Evolutionary conservation across 352 stramenopile species (phyloP), one percentile per base, ranked within the genome.

Genomic region (Phytophthora lateralis): DNA sequence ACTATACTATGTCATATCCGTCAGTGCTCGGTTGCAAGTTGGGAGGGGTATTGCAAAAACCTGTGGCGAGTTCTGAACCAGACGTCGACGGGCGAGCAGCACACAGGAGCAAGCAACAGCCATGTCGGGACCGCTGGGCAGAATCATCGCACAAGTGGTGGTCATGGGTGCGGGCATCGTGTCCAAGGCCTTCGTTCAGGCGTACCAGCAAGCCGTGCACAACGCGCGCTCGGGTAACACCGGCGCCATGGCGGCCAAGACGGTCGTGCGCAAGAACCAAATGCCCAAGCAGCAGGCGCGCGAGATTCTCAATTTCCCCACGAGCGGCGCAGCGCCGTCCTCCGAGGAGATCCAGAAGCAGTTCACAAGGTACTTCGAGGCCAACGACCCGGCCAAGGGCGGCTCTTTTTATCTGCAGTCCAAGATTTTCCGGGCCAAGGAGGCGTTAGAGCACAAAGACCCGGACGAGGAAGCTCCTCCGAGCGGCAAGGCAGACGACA

Each of bases 331-430:
- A 15, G 39, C 24, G 27, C 85, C 80, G 7, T 79, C 68, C 1
- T 49, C 69, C 14, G 81, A 89, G 37, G 80, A 94, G 47, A 71
- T 94, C 34, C 51, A 91, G 48, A 93, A 96, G 73, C 86, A 94
- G 67, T 96, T 93, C 55, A 84, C 88, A 67, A 73, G 80, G 54
- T 93, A 94, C 58, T 96, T 95, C 44, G 84, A 97, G 61, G 80
- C 85, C 10, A 97, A 97, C 61, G 89, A 97, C 60, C 90, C 91
- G 10, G 74, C 77, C 41, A 97, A 96, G 60, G 91, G 90, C 30
- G 91, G 91, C 26, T 97, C 90, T 30, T 97, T 97, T 69, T 97
- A 97, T 66, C 54, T 97, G 42, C 91, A 97, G 71, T 97, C 88
- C 53, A 97, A 97, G 77, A 94, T 97, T 62, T 97, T 83, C 69